Evolutionary conservation across 208 protist species (phyloP).

Genomic region (Trypanosoma mega): DNA sequence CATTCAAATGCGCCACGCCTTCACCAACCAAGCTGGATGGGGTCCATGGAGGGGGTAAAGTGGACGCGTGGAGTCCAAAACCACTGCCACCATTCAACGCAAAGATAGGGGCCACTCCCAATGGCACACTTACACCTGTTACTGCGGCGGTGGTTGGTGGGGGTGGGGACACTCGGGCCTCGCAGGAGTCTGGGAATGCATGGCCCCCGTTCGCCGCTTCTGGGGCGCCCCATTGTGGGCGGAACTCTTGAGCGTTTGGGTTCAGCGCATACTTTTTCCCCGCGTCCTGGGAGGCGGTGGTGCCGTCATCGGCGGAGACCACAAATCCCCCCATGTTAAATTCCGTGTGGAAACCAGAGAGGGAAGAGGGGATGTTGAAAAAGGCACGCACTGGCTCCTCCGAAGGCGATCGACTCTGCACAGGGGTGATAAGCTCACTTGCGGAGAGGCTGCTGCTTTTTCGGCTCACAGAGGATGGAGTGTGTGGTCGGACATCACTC

Average conservation of each 20-base stretch:
- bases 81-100: too few relatives aligned
- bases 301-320: conserved; percentile 1
- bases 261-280: conserved; percentile 29
- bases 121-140: neutral
- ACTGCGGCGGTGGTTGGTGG: neutral
- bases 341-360: too few relatives aligned
- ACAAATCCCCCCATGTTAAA: conserved; percentile 1
- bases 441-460: neutral
- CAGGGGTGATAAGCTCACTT: neutral
- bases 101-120: neutral
- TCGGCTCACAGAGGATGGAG: conserved; percentile 1
- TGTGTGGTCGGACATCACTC: neutral
- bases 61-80: too few relatives aligned
- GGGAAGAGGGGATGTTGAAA: too few relatives aligned
- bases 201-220: neutral
- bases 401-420: neutral
- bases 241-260: conserved; percentile 43
- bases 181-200: neutral
- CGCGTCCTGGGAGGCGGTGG: neutral
- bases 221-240: conserved; percentile 10
- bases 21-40: too few relatives aligned
- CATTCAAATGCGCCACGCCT: neutral
- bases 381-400: neutral
- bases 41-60: too few relatives aligned
- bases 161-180: too few relatives aligned